Evolutionary conservation across 2,329 filamentous ascomycete species (phyloP).

Genomic region (Arthroderma sp.): DNA sequence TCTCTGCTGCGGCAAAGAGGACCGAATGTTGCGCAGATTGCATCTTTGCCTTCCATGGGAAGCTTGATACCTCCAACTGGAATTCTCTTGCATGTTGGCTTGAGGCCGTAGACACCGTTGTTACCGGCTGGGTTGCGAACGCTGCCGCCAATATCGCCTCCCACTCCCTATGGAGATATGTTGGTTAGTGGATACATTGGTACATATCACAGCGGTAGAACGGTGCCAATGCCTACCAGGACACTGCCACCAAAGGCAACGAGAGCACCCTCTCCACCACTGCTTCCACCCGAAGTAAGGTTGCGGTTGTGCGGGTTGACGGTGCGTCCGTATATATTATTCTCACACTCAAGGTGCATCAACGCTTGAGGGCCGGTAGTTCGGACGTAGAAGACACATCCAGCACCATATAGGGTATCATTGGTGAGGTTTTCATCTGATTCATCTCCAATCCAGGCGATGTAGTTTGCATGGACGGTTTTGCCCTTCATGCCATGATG

Average conservation of each 20-base stretch:
- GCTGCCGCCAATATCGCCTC: slow-evolving; percentile 46
- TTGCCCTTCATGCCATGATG: slow-evolving; percentile 37
- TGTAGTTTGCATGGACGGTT: slow-evolving; percentile 40
- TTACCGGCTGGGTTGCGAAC: slow-evolving; percentile 37
- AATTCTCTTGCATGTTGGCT: slow-evolving; percentile 35
- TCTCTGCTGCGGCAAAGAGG: slow-evolving; percentile 46
- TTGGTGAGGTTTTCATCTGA: slow-evolving; percentile 37
- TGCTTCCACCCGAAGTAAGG: slow-evolving; percentile 50
- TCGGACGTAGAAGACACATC: slow-evolving; percentile 55
- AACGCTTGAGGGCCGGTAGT: slow-evolving; percentile 54
- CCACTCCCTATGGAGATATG: slow-evolving; percentile 34
- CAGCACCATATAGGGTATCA: slow-evolving; percentile 43
- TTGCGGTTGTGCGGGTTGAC: slow-evolving; percentile 50
- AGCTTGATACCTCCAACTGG: slow-evolving; percentile 35
- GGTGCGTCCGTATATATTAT: slow-evolving; percentile 48
- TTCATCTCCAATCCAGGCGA: slow-evolving; percentile 7
- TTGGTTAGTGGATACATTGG: not conserved
- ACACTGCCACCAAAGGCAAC: slow-evolving; percentile 46
- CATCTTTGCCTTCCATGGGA: slow-evolving; percentile 25
- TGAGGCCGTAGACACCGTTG: slow-evolving; percentile 39
- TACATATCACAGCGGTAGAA: too few relatives aligned
- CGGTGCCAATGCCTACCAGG: slow-evolving; percentile 24
- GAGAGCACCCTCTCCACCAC: slow-evolving; percentile 51
- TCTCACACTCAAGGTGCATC: slow-evolving; percentile 43
- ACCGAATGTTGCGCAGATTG: slow-evolving; percentile 42